phyloP scores from a whole-genome alignment of 257 asterid genomes.

The Pogostemon cablin region DNA sequence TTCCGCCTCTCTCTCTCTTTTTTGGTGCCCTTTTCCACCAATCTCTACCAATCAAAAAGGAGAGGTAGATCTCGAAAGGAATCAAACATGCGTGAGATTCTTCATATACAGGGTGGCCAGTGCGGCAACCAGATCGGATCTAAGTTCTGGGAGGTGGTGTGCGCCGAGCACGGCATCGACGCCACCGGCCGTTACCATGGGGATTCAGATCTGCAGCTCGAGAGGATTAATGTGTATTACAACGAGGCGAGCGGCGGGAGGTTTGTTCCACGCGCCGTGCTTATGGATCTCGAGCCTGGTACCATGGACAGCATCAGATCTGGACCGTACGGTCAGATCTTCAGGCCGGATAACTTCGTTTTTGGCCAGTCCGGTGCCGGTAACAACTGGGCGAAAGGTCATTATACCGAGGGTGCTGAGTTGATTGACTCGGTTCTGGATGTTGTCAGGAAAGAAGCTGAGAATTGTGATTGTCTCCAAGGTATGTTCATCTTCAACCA shows the following conservation, averaged over 20 bases:
- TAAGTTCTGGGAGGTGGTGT: conserved; percentile 56
- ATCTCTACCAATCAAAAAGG: neutral
- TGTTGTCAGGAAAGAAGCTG: conserved; percentile 55
- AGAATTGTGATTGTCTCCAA: conserved; percentile 51
- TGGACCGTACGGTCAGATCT: conserved; percentile 46
- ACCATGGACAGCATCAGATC: conserved; percentile 58
- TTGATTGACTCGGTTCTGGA: conserved; percentile 55
- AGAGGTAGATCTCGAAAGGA: neutral
- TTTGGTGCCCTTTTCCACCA: conserved; percentile 11
- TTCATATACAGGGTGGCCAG: conserved; percentile 59
- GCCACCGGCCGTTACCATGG: conserved; percentile 51
- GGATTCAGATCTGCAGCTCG: conserved; percentile 48
- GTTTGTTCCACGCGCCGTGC: conserved; percentile 51
- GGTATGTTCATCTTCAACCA: conserved; percentile 20
- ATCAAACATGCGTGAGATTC: conserved; percentile 55
- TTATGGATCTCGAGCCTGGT: conserved; percentile 59
- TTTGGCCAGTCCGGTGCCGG: conserved; percentile 52
- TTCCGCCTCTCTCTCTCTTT: conserved; percentile 22
- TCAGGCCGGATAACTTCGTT: conserved; percentile 47
- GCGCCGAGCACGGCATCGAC: conserved; percentile 59
- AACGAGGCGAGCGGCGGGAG: conserved; percentile 55
- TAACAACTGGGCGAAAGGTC: conserved; percentile 45
- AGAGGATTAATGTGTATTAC: conserved; percentile 52
- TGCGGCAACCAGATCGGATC: conserved; percentile 61
- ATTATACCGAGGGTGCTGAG: conserved; percentile 55